Base-by-base conservation (phyloP, 2,329 filamentous ascomycete genomes). In the Colletotrichum shisoi region DNA sequence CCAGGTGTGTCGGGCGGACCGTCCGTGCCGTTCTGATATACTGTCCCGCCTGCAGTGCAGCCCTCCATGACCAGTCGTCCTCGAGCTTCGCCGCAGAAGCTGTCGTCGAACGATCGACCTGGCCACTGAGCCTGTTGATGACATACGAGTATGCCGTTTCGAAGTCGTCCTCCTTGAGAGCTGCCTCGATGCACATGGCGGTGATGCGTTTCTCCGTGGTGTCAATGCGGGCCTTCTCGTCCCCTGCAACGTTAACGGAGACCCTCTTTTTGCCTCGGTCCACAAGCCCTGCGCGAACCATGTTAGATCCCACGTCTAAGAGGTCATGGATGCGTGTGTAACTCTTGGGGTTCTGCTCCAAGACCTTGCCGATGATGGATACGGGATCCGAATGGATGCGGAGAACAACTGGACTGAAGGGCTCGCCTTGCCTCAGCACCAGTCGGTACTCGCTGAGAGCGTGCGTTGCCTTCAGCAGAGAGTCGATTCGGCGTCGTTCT, bases 91-190 rank as follows among this genome's bases (percentile, higher is more conserved):
- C 74, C 66, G 60, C 71, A 69, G 73, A 74, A 71, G 39, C 24
- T 24, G 71, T 74, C 71, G 52, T 71, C 67, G 69, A 63, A 53
- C 53, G 63, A n/a, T 60, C 63, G 61, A 53, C 68, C 34, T 77
- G 73, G 9, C 78, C 75, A 8, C 83, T 82, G 0, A 95, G 81
- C 24, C 90, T 86, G 73, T 88, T 93, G 53, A 92, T 85, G 1
- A 94, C 89, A 73, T 92, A 94, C 0, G 91, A 94, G 75, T 94
- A 95, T 12, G 92, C 92, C 0, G 92, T 95, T 74, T 96, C 92
- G 69, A 95, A 95, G 74, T 88, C 92, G 70, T 93, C 89, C 74
- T 94, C 91, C 11, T 83, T 82, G 1, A 95, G 82, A 13, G 92
- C 91, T 15, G 90, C 88, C 74, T 93, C 89, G 46, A 94, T 88